A percentile compares a stretch with the other conserved stretches of the same genome.
These are phyloP conservation scores for Coemansia sp. DNA, from an alignment of 192 early-diverging fungal genomes.

Conservation along the genomic window DNA sequence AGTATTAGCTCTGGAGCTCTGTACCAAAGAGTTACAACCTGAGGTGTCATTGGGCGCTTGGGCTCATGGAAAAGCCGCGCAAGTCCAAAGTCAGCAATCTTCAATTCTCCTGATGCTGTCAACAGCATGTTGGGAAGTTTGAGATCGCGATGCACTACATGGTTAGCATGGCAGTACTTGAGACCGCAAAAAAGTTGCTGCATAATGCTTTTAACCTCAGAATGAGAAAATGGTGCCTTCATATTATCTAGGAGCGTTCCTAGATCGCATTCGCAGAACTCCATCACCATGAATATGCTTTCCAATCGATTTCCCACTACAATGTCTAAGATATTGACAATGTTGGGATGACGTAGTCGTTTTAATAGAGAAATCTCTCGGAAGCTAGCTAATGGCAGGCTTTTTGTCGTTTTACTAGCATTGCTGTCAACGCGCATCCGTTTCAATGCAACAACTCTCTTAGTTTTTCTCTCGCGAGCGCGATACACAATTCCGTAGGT, in stretches of 20 bases:
- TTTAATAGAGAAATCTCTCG: constrained; percentile 74
- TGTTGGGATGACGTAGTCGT: constrained; percentile 66
- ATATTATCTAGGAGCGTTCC: constrained; percentile 31
- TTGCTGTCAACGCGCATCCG: constrained; percentile 57
- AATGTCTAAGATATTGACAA: constrained; percentile 70
- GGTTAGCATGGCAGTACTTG: constrained; percentile 66
- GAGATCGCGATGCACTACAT: constrained; percentile 69
- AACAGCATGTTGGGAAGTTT: constrained; percentile 78
- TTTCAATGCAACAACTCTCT: constrained; percentile 62
- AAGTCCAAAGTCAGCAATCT: constrained; percentile 84
- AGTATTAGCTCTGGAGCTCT: constrained; percentile 77
- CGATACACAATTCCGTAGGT: constrained; percentile 90
- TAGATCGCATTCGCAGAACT: constrained; percentile 71
- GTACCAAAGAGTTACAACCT: constrained; percentile 87
- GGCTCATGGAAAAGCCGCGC: constrained; percentile 66
- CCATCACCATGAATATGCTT: constrained; percentile 88
- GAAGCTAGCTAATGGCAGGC: constrained; percentile 68
- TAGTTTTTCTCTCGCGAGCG: constrained; percentile 56
- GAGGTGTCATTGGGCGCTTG: constrained; percentile 70
- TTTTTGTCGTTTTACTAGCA: constrained; percentile 48
- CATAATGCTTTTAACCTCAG: constrained; percentile 68
- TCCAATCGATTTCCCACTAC: constrained; percentile 69
- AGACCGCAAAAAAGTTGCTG: constrained; percentile 70
- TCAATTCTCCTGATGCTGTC: constrained; percentile 64
- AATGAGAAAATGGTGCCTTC: constrained; percentile 16